phyloP scores from a whole-genome alignment of 2,329 filamentous ascomycete genomes.

The Coleophoma eucalyptorum region DNA sequence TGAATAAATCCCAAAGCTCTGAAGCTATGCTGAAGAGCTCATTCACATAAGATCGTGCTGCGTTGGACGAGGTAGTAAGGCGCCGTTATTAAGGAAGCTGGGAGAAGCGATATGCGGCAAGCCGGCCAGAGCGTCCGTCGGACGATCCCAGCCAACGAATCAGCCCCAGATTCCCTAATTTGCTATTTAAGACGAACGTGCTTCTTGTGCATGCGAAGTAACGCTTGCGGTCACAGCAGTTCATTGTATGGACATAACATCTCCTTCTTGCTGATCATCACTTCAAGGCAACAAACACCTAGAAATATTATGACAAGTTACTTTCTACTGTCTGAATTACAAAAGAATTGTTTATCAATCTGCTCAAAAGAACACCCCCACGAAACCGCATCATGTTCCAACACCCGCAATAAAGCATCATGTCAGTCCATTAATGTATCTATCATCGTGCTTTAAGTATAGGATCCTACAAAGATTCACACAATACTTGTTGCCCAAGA shows the following conservation, averaged over 20 bases:
- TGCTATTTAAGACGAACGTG: background rate
- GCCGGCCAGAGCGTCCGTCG: background rate
- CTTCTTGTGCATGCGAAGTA: background rate
- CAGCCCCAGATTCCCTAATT: background rate
- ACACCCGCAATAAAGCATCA: slow-evolving; percentile 21
- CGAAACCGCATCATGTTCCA: slow-evolving; percentile 18
- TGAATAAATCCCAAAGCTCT: slow-evolving; percentile 6
- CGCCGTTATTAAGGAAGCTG: slow-evolving; percentile 5
- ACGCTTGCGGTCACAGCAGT: slow-evolving; percentile 10
- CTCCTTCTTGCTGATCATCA: background rate
- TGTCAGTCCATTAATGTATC: slow-evolving; percentile 20
- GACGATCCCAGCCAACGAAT: background rate
- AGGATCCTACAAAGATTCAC: slow-evolving; percentile 22
- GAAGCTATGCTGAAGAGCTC: slow-evolving; percentile 7
- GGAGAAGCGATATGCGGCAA: background rate
- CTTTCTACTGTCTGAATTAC: slow-evolving; percentile 17
- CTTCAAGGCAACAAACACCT: background rate
- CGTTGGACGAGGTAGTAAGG: background rate
- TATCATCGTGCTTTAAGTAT: slow-evolving; percentile 25
- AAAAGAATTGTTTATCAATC: slow-evolving; percentile 24
- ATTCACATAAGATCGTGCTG: slow-evolving; percentile 5
- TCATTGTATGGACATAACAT: slow-evolving; percentile 2
- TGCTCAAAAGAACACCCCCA: slow-evolving; percentile 20
- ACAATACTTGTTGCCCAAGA: slow-evolving; percentile 8
- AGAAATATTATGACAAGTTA: background rate